These are phyloP conservation scores for Conoideocrella luteorostrata DNA, from an alignment of 2,329 filamentous ascomycete genomes.

Conservation along the genomic window DNA sequence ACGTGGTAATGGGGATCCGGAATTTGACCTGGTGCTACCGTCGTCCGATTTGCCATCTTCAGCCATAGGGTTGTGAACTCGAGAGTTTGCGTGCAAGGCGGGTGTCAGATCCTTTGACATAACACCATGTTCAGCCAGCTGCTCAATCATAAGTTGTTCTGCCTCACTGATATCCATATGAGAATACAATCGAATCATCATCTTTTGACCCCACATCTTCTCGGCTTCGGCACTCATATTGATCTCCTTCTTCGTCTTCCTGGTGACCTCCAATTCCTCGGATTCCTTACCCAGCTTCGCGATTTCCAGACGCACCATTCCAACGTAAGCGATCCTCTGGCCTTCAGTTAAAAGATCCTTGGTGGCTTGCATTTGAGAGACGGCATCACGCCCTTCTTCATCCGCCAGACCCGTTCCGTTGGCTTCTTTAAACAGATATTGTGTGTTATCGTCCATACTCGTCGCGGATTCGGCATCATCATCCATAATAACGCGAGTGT, in stretches of 20 bases:
- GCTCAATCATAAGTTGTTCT: slow-evolving; percentile 98
- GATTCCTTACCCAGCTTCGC: slow-evolving; percentile 67
- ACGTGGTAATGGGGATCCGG: slow-evolving; percentile 16
- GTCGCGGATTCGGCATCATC: slow-evolving; percentile 91
- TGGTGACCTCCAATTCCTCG: slow-evolving; percentile 55
- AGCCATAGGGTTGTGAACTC: slow-evolving; percentile 88
- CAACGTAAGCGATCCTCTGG: slow-evolving; percentile 93
- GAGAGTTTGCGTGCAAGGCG: slow-evolving; percentile 81
- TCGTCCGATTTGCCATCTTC: slow-evolving; percentile 25
- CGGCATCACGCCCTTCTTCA: slow-evolving; percentile 77
- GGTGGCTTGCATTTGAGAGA: slow-evolving; percentile 89
- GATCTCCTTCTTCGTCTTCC: slow-evolving; percentile 64
- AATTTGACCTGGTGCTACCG: slow-evolving; percentile 12
- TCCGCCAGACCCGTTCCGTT: slow-evolving; percentile 46
- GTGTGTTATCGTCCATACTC: slow-evolving; percentile 94
- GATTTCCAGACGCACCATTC: slow-evolving; percentile 75
- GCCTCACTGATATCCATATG: slow-evolving; percentile 93
- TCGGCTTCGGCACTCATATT: slow-evolving; percentile 66
- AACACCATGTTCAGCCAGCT: slow-evolving; percentile 87
- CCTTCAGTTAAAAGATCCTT: slow-evolving; percentile 93
- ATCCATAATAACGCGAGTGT: slow-evolving; percentile 90
- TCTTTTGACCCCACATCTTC: slow-evolving; percentile 96
- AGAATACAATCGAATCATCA: slow-evolving; percentile 89
- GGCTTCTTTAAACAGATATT: slow-evolving; percentile 83
- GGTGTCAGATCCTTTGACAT: slow-evolving; percentile 76